Evolutionary conservation across 371 early-diverging fungal species (phyloP), one percentile per base, ranked within the genome.

Genomic region (Rhizopus arrhizus): DNA sequence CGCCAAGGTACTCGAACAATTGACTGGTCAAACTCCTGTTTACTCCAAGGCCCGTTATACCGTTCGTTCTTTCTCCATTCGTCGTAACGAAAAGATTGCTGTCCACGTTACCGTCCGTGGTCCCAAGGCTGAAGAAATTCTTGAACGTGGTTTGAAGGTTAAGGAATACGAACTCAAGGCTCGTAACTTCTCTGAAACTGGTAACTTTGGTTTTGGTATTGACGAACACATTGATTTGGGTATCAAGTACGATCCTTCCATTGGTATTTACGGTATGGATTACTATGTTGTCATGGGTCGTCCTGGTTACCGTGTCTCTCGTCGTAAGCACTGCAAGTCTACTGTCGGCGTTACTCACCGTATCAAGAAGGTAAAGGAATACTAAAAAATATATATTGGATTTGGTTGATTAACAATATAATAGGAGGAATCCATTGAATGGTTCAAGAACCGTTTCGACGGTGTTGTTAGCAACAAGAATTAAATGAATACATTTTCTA

Each of bases 181-280:
- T 58, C 77, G 86, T 77, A 98, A 98, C 94, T 99, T 99, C 88
- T 96, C 97, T 32, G 89, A 78, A 53, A 98, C 95, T 65, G 99
- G 99, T 64, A 98, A 98, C 92, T 99, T 99, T 76, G 99, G 99
- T 70, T 99, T 99, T 89, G 99, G 99, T 93, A 95, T 99, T 86
- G 92, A 97, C 74, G 99, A 99, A 88, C 99, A 99, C 89, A 99
- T 99, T 68, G 99, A 99, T 85, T 88, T 99, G 76, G 99, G 99
- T 72, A 98, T 99, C 88, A 99, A 99, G 92, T 99, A 99, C 88
- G 99, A 99, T 85, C 99, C 99, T 50, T 87, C 89, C 81, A 98
- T 99, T 74, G 97, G 98, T 87, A 95, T 95, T 73, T 96, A 95
- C 82, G 96, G 95, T 74, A 93, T 98, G 95, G 96, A 97, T 84